Conservation (phyloP, 2,329 filamentous ascomycete genomes). For the Sclerotinia borealis region DNA sequence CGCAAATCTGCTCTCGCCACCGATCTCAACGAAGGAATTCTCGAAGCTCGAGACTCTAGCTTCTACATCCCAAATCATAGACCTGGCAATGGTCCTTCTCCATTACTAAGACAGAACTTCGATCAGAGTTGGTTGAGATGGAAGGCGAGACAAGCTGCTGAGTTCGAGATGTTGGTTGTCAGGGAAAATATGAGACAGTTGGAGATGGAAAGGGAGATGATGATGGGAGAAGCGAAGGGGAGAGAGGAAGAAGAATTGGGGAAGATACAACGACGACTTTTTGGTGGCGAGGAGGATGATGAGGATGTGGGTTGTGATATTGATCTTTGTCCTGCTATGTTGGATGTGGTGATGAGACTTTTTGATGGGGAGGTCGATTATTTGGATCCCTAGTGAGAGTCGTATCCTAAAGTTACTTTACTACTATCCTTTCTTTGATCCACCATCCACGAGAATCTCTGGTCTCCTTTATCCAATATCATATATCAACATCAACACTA, state of each 20-base stretch:
- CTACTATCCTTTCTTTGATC: constrained; percentile 14
- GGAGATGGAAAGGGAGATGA: background rate
- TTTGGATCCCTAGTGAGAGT: constrained; percentile 27
- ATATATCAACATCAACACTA: background rate
- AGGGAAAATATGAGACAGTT: background rate
- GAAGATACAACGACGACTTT: constrained; percentile 25
- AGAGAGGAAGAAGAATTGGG: constrained; percentile 23
- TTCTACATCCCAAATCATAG: constrained; percentile 21
- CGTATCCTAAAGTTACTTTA: constrained; percentile 12
- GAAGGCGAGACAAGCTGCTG: constrained; percentile 27
- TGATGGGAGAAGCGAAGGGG: constrained; percentile 17
- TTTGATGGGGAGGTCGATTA: constrained; percentile 32
- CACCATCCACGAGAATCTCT: constrained; percentile 3
- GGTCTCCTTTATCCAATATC: background rate
- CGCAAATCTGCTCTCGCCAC: constrained; percentile 23
- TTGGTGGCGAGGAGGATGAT: constrained; percentile 30
- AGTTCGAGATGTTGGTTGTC: constrained; percentile 11
- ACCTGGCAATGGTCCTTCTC: constrained; percentile 19
- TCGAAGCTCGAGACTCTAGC: constrained; percentile 24
- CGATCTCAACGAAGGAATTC: constrained; percentile 25
- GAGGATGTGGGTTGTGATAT: constrained; percentile 23
- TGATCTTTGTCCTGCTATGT: constrained; percentile 31
- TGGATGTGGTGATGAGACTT: constrained; percentile 29
- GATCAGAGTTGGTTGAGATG: constrained; percentile 30
- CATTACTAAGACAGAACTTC: constrained; percentile 30